Percentiles rank a stretch among this genome's conserved stretches.
Evolutionary conservation across 257 asterid genomes (phyloP).

Genomic region (Jacaranda copaia): DNA sequence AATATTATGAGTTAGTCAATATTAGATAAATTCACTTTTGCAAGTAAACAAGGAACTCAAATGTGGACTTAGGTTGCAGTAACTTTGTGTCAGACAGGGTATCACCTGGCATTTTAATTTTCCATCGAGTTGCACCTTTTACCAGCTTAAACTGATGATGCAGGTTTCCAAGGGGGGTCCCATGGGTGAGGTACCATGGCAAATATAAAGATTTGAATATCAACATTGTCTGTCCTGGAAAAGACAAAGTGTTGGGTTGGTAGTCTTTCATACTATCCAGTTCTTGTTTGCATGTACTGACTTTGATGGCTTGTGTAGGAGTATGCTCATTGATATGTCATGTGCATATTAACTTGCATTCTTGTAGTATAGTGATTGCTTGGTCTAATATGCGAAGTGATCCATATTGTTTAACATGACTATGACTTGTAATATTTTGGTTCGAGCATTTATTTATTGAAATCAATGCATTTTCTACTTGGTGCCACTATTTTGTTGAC

Average conservation of each 20-base stretch:
- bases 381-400: background rate
- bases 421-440: background rate
- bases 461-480: background rate
- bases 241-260: conserved; percentile 66
- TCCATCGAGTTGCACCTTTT: too few species aligned
- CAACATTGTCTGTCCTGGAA: conserved; percentile 71
- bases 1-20: too few species aligned
- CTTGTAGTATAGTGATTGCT: background rate
- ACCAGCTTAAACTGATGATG: too few species aligned
- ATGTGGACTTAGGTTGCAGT: too few species aligned
- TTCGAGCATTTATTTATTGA: too few species aligned
- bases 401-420: background rate
- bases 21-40: too few species aligned
- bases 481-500: background rate
- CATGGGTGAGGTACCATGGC: too few species aligned
- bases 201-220: conserved; percentile 52
- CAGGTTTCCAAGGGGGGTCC: too few species aligned
- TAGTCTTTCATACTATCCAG: background rate
- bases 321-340: background rate
- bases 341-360: background rate
- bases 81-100: too few species aligned
- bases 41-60: too few species aligned
- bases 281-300: background rate
- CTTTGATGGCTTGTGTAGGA: background rate
- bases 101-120: background rate